Percentiles rank a stretch among this genome's conserved stretches.
phyloP scores from a whole-genome alignment of 768 basidiomycete species.

The Boletus reticuloceps region DNA sequence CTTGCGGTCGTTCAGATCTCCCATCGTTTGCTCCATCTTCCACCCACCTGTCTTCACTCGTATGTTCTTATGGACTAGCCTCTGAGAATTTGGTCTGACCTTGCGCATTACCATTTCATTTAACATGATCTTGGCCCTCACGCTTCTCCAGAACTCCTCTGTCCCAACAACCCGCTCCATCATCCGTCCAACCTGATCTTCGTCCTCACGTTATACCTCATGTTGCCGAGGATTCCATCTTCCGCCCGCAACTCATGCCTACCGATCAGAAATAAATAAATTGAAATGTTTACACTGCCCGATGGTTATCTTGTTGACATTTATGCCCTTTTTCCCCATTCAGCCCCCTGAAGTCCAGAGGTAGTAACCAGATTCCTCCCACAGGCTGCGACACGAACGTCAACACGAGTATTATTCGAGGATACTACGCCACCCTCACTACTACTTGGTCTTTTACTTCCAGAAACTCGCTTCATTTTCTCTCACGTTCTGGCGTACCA shows the following conservation, averaged over 20 bases:
- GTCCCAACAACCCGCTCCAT: neutral
- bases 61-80: neutral
- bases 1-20: constrained; percentile 2
- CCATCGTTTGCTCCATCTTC: neutral
- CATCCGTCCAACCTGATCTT: constrained; percentile 3
- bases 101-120: constrained; percentile 8
- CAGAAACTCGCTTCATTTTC: constrained; percentile 12
- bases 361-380: constrained; percentile 4
- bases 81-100: neutral
- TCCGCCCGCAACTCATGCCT: constrained; percentile 1
- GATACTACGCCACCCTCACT: neutral
- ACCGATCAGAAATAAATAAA: constrained; percentile 2
- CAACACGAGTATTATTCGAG: constrained; percentile 4
- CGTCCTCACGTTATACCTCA: constrained; percentile 7
- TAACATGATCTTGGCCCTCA: neutral
- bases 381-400: constrained; percentile 6
- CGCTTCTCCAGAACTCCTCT: neutral
- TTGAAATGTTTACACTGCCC: constrained; percentile 1
- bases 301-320: constrained; percentile 1
- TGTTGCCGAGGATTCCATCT: constrained; percentile 1
- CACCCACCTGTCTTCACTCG: neutral
- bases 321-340: neutral
- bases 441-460: neutral
- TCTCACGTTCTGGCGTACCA: constrained; percentile 20
- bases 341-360: neutral